These are phyloP conservation scores for Leptographium procerum DNA, from an alignment of 2,329 filamentous ascomycete species.

Conservation along the genomic window DNA sequence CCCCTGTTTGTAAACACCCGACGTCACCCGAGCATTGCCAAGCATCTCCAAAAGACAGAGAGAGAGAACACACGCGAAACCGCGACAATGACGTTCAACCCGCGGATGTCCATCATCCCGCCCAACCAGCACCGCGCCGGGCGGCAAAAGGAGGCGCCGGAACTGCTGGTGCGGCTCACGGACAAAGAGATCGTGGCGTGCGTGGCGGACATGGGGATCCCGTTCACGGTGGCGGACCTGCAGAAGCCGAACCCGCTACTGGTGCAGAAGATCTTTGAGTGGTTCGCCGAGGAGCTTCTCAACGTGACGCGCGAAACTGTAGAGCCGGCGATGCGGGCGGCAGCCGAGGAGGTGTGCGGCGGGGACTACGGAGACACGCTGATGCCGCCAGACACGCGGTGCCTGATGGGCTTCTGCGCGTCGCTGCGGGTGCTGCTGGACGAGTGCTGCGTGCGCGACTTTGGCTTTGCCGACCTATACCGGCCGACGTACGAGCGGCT, in stretches of 20 bases:
- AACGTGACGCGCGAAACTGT: constrained; percentile 89
- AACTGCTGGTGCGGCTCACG: constrained; percentile 48
- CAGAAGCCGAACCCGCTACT: constrained; percentile 90
- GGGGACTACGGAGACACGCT: constrained; percentile 69
- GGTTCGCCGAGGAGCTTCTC: constrained; percentile 88
- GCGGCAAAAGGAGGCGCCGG: constrained; percentile 48
- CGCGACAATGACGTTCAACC: constrained; percentile 42
- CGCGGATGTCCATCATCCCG: constrained; percentile 50
- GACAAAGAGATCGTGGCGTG: constrained; percentile 85
- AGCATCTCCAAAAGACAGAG: neutral
- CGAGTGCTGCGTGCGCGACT: constrained; percentile 87
- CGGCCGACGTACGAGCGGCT: constrained; percentile 82
- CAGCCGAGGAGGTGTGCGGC: constrained; percentile 67
- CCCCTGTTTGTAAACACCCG: no score
- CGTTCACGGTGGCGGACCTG: constrained; percentile 74
- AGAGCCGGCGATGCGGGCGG: constrained; percentile 88
- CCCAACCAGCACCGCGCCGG: constrained; percentile 35
- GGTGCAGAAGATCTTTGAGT: constrained; percentile 96
- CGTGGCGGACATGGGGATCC: constrained; percentile 92
- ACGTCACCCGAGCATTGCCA: no score
- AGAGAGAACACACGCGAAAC: neutral
- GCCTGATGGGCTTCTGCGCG: constrained; percentile 92
- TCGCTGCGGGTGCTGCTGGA: constrained; percentile 67
- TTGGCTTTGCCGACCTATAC: constrained; percentile 85
- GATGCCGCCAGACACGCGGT: constrained; percentile 76